Conservation (phyloP, 257 asterid species). For the Coffea eugenioides region DNA sequence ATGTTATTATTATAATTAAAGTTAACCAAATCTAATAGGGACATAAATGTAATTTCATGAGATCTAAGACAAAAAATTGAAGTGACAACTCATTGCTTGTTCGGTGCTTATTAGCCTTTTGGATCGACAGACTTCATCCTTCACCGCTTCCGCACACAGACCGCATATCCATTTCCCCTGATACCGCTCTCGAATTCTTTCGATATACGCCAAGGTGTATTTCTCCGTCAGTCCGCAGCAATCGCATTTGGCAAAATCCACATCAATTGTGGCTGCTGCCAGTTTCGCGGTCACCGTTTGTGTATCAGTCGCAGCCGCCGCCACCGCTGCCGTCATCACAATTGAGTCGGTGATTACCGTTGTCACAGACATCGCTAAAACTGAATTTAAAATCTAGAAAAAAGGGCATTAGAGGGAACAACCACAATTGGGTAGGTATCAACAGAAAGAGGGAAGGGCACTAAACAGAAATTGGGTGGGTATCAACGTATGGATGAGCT, state of each 20-base stretch:
- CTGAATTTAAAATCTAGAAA: not conserved
- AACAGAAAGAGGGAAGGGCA: too few species aligned
- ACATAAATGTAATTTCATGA: too few species aligned
- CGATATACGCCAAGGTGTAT: conserved; percentile 70
- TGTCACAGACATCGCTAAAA: conserved; percentile 35
- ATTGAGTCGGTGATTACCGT: not conserved
- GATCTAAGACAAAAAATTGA: too few species aligned
- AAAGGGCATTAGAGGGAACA: too few species aligned
- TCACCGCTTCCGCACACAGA: conserved; percentile 90
- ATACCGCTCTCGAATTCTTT: conserved; percentile 55
- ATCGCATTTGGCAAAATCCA: conserved; percentile 70
- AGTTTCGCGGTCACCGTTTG: conserved; percentile 22
- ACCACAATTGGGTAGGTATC: too few species aligned
- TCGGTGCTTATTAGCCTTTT: conserved; percentile 61
- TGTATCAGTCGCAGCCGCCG: conserved; percentile 33
- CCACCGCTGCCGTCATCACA: not conserved
- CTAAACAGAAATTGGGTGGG: too few species aligned
- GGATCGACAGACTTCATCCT: conserved; percentile 62
- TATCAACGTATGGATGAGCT: too few species aligned
- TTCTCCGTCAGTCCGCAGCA: conserved; percentile 92
- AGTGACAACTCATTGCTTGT: conserved; percentile 70
- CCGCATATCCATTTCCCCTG: conserved; percentile 98
- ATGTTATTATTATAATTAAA: too few species aligned
- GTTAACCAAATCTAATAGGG: too few species aligned
- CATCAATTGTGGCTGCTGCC: conserved; percentile 31